Percentiles rank a stretch among this genome's conserved stretches.
phyloP scores from a whole-genome alignment of 768 basidiomycete species.

The Phylloporus sp. region DNA sequence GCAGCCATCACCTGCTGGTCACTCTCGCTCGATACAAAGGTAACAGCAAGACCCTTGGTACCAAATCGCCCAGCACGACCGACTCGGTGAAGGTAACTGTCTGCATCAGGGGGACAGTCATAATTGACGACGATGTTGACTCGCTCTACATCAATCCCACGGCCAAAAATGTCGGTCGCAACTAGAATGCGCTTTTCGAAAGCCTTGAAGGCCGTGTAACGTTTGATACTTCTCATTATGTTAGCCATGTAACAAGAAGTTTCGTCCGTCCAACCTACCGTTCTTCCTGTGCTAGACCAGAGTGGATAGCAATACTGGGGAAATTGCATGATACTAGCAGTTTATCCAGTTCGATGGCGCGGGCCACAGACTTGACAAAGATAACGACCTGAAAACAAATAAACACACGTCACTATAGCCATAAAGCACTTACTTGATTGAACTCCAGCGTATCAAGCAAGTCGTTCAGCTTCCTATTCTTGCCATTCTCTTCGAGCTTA shows the following conservation, averaged over 20 bases:
- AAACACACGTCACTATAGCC: not conserved
- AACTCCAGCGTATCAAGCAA: slow-evolving; percentile 94
- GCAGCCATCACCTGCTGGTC: slow-evolving; percentile 93
- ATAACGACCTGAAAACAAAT: slow-evolving; percentile 78
- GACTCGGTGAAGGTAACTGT: slow-evolving; percentile 98
- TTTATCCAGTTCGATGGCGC: slow-evolving; percentile 95
- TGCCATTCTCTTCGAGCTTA: slow-evolving; percentile 89
- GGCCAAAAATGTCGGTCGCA: slow-evolving; percentile 98
- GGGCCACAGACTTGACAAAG: slow-evolving; percentile 96
- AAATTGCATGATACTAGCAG: slow-evolving; percentile 96
- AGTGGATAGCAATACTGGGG: slow-evolving; percentile 97
- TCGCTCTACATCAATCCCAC: slow-evolving; percentile 99
- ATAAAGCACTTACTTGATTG: slow-evolving; percentile 69
- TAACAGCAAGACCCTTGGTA: slow-evolving; percentile 98
- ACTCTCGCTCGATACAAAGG: slow-evolving; percentile 88
- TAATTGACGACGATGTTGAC: slow-evolving; percentile 99
- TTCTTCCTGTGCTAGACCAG: slow-evolving; percentile 91
- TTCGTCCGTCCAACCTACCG: slow-evolving; percentile 58
- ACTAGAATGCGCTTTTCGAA: slow-evolving; percentile 99
- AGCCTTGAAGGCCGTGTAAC: slow-evolving; percentile 97
- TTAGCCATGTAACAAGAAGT: slow-evolving; percentile 3
- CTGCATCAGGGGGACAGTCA: slow-evolving; percentile 94
- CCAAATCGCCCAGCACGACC: slow-evolving; percentile 99
- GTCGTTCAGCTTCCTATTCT: slow-evolving; percentile 97
- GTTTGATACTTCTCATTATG: slow-evolving; percentile 61